A percentile compares a stretch with the other conserved stretches of the same genome.
These are phyloP conservation scores for Cicer pinnatifidum DNA, from an alignment of 306 rosid genomes.

Conservation along the genomic window DNA sequence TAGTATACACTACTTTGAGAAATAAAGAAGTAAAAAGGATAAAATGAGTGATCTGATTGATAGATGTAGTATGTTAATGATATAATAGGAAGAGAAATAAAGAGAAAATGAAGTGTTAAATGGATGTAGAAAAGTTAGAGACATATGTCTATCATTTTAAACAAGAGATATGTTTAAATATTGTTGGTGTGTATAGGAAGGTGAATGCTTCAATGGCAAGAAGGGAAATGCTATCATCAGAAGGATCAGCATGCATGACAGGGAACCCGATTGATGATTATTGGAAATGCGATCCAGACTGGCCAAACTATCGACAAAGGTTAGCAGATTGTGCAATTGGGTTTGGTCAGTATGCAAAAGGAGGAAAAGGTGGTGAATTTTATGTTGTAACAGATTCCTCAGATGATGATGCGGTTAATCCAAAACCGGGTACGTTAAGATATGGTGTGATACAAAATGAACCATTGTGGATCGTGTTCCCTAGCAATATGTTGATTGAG, in stretches of 20 bases:
- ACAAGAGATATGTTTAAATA: no score
- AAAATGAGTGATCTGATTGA: no score
- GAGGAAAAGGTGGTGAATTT: slow-evolving; percentile 84
- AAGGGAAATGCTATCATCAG: slow-evolving; percentile 60
- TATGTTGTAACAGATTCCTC: slow-evolving; percentile 85
- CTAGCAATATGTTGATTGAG: slow-evolving; percentile 84
- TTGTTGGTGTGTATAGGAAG: slow-evolving; percentile 55
- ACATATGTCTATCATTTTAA: no score
- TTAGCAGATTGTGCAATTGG: slow-evolving; percentile 93
- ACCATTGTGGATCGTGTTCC: slow-evolving; percentile 93
- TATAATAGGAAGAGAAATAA: no score
- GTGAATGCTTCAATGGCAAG: slow-evolving; percentile 84
- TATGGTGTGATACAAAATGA: slow-evolving; percentile 78
- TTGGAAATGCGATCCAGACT: slow-evolving; percentile 97
- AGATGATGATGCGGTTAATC: slow-evolving; percentile 82
- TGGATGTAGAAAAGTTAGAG: no score
- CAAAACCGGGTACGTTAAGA: slow-evolving; percentile 77
- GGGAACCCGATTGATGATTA: slow-evolving; percentile 98
- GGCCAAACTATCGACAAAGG: slow-evolving; percentile 86
- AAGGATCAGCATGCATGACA: slow-evolving; percentile 64
- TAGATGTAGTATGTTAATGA: no score
- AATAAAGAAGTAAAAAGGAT: no score
- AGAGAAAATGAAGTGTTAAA: no score
- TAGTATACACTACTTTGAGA: no score
- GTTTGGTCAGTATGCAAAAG: slow-evolving; percentile 92